Evolutionary conservation across 495 filamentous ascomycete species (phyloP).

Genomic region (Xeromyces bisporus): DNA sequence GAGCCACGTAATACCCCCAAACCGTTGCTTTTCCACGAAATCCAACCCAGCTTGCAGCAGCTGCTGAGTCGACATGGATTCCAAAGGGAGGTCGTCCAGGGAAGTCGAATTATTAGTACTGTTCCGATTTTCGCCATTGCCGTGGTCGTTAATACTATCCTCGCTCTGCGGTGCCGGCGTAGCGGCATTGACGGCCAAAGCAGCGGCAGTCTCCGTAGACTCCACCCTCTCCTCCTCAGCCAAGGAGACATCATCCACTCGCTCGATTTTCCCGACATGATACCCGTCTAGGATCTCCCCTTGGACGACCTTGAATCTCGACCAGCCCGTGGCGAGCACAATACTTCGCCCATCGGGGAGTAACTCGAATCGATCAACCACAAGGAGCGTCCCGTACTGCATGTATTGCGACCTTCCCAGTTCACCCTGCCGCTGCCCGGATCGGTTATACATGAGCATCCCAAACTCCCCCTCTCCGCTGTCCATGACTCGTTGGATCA

Average conservation of each 20-base stretch:
- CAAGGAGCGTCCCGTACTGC: constrained; percentile 61
- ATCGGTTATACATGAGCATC: constrained; percentile 59
- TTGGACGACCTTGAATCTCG: constrained; percentile 53
- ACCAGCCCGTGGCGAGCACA: constrained; percentile 56
- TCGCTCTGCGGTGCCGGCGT: no score
- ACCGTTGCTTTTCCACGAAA: constrained; percentile 51
- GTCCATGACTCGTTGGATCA: constrained; percentile 67
- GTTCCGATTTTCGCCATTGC: neutral
- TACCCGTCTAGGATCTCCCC: constrained; percentile 59
- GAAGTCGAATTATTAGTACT: no score
- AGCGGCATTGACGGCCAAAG: neutral
- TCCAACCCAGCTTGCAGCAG: constrained; percentile 44
- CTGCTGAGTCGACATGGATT: constrained; percentile 49
- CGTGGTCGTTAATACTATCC: constrained; percentile 7
- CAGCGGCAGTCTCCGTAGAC: constrained; percentile 10
- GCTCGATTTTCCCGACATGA: constrained; percentile 52
- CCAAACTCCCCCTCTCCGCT: constrained; percentile 56
- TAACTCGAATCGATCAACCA: constrained; percentile 52
- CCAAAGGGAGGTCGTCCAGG: constrained; percentile 23
- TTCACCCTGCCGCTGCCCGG: constrained; percentile 35
- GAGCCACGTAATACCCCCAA: constrained; percentile 53
- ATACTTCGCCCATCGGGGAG: constrained; percentile 68
- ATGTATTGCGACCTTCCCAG: constrained; percentile 43
- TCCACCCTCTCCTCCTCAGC: constrained; percentile 66
- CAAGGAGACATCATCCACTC: constrained; percentile 62